phyloP scores from a whole-genome alignment of 2,329 filamentous ascomycete genomes.

The Peltaster fructicola region DNA sequence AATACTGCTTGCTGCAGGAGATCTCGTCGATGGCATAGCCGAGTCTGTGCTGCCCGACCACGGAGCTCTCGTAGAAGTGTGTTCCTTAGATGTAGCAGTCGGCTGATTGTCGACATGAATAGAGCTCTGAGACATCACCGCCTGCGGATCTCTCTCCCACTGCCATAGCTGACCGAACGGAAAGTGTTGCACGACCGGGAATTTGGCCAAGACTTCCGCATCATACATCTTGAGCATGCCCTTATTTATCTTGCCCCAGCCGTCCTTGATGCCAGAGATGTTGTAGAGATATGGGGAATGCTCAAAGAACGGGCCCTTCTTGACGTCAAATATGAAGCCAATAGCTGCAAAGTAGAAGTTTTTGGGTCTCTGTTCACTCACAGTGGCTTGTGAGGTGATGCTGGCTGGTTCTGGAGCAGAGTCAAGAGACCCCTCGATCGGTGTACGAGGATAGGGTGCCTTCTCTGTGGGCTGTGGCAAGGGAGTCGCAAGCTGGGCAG shows the following conservation, averaged over 20 bases:
- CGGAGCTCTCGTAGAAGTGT: too few relatives aligned
- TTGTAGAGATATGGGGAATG: conserved; percentile 91
- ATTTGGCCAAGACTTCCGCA: conserved; percentile 88
- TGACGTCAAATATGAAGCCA: conserved; percentile 94
- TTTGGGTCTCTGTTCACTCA: conserved; percentile 22
- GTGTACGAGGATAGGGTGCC: conserved; percentile 42
- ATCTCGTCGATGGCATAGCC: too few relatives aligned
- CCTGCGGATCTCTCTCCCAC: conserved; percentile 29
- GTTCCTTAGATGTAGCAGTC: too few relatives aligned
- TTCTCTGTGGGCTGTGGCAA: conserved; percentile 38
- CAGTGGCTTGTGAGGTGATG: conserved; percentile 32
- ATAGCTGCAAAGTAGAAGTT: conserved; percentile 86
- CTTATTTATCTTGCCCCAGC: conserved; percentile 96
- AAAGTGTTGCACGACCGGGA: conserved; percentile 94
- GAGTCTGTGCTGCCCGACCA: too few relatives aligned
- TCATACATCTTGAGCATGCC: conserved; percentile 99
- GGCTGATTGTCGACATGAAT: too few relatives aligned
- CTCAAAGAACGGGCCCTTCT: conserved; percentile 84
- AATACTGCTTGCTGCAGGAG: too few relatives aligned
- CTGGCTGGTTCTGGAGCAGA: conserved; percentile 50
- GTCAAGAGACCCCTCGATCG: conserved; percentile 59
- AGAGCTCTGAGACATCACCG: too few relatives aligned
- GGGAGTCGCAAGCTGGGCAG: conserved; percentile 68
- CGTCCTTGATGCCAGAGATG: conserved; percentile 67
- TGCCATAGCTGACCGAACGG: conserved; percentile 32